Evolutionary conservation across 192 early-diverging fungal species (phyloP).

Genomic region (Linnemannia exigua): DNA sequence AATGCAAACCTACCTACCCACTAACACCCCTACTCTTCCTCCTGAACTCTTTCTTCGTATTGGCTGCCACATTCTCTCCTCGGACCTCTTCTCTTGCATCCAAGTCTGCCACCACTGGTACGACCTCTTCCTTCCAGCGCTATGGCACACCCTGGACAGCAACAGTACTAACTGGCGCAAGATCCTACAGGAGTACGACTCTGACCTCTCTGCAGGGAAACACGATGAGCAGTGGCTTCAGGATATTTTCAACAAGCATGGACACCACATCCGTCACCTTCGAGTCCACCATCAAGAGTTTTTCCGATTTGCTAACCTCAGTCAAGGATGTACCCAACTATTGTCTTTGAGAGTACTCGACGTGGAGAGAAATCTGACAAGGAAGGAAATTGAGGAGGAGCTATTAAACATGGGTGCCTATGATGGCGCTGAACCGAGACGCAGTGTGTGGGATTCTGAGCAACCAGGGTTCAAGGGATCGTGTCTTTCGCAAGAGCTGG

Average conservation of each 20-base stretch:
- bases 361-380: not conserved
- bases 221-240: not conserved
- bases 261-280: not conserved
- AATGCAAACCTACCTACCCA: not conserved
- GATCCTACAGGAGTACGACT: not conserved
- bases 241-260: not conserved
- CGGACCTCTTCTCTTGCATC: not conserved
- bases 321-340: not conserved
- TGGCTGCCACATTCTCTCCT: not conserved
- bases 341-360: not conserved
- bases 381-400: not conserved
- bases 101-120: not conserved
- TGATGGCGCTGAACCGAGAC: too few relatives aligned
- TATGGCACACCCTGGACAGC: not conserved
- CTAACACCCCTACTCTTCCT: not conserved
- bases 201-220: not conserved
- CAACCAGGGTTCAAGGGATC: not conserved
- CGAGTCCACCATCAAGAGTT: not conserved
- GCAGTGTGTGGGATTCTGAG: not conserved
- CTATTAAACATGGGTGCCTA: too few relatives aligned
- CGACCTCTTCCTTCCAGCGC: not conserved
- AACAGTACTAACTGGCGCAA: not conserved
- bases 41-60: not conserved
- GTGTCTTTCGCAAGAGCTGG: not conserved
- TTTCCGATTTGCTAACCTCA: not conserved